Evolutionary conservation across 805 yeast genomes (phyloP), one percentile per base, ranked within the genome.

Genomic region (Saturnispora bothae): DNA sequence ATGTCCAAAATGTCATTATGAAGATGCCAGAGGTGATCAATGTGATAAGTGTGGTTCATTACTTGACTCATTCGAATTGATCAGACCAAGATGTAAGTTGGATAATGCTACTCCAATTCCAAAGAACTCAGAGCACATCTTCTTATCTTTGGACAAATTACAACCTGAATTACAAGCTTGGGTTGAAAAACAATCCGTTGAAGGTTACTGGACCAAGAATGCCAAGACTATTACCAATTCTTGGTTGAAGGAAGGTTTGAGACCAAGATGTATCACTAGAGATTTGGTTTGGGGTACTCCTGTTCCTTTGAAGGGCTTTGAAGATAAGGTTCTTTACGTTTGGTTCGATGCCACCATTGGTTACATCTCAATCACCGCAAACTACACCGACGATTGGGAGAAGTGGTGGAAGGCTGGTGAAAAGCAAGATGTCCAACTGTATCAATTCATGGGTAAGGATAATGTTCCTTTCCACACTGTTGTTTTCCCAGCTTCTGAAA

Each of bases 291-390:
- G 99, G 99, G 99, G 99, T 60, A 86, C 95, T 6, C 96, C 97
- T 7, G 97, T 92, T 20, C 99, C 99, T 35, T 65, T 84, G 48
- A 80, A 83, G 50, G 83, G 77, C 36, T 92, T 70, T 65, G 76
- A 80, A 49, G 79, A 85, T 39, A 92, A 92, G 63, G 98, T 92
- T 10, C 67, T 92, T 52, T 92, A 92, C 56, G 99, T 92, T 42
- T 92, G 99, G 99, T 92, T 92, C 51, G 99, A 92, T 64, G 99
- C 99, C 28, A 75, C 95, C 35, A 92, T 92, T 50, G 99, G 99
- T 32, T 92, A 92, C 59, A 77, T 88, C 42, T 85, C 96, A 36
- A 92, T 92, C 54, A 92, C 99, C 21, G 96, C 97, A 19, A 82
- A 81, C 59, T 94, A 89, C 64, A 77, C 85, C 14, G 64, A 65